A percentile compares a stretch with the other conserved stretches of the same genome.
phyloP scores from a whole-genome alignment of 441 rosid genomes.

The Biscutella auriculata region DNA sequence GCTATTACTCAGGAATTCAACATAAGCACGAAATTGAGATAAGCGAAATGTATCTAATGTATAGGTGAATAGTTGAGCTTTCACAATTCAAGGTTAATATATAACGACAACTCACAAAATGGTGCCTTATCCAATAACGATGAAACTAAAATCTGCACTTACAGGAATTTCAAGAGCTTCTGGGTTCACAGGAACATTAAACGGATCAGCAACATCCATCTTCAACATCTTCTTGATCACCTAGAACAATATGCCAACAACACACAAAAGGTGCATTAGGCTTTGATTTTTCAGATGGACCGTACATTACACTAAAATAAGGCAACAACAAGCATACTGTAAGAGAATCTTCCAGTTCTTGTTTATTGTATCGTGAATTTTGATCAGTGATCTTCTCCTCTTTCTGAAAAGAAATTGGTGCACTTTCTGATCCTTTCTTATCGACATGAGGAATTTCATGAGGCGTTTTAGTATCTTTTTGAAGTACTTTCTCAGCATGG shows the following conservation, averaged over 20 bases:
- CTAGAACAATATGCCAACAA: conserved; percentile 20
- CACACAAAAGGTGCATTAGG: not conserved
- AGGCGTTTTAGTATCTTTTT: conserved; percentile 1
- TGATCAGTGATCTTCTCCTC: conserved; percentile 30
- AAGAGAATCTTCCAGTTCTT: conserved; percentile 64
- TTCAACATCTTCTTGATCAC: conserved; percentile 89
- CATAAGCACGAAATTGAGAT: not conserved
- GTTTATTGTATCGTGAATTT: conserved; percentile 37
- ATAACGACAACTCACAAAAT: not conserved
- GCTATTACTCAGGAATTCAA: not conserved
- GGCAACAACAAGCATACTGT: conserved; percentile 27
- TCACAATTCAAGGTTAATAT: not conserved
- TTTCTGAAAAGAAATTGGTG: conserved; percentile 24
- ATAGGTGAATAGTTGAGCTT: not conserved
- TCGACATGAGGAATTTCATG: not conserved
- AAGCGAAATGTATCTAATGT: not conserved
- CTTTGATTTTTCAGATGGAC: not conserved
- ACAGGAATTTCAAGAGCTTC: conserved; percentile 97
- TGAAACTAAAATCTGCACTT: conserved; percentile 23
- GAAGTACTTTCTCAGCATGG: conserved; percentile 8
- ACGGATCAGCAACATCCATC: conserved; percentile 97
- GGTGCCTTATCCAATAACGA: not conserved
- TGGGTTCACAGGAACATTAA: conserved; percentile 82
- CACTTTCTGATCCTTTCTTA: conserved; percentile 13
- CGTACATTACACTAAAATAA: not conserved